Evolutionary conservation across 768 basidiomycete genomes (phyloP).

Genomic region (Xerocomellus intermedius): DNA sequence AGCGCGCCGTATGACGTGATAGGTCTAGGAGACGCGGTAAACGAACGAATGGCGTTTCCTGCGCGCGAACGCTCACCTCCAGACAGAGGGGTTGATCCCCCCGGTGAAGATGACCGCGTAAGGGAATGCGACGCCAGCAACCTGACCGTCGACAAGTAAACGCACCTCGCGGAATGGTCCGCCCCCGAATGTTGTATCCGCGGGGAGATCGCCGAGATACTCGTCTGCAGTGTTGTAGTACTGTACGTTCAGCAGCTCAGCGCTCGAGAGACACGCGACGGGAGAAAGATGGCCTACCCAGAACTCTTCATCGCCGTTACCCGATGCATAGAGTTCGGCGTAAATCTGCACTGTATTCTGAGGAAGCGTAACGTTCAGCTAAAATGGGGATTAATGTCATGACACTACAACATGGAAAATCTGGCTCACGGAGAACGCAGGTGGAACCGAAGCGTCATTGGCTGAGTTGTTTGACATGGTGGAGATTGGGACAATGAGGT

Average conservation of each 20-base stretch:
- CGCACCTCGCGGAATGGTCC: conserved; percentile 67
- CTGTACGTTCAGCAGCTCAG: conserved; percentile 33
- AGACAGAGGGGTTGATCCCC: conserved; percentile 64
- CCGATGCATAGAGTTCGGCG: conserved; percentile 72
- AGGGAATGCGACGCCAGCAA: conserved; percentile 59
- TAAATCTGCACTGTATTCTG: conserved; percentile 64
- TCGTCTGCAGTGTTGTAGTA: conserved; percentile 67
- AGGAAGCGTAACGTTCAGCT: conserved; percentile 71
- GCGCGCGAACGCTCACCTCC: conserved; percentile 49
- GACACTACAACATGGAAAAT: background rate
- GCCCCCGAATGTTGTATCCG: conserved; percentile 42
- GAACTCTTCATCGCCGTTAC: conserved; percentile 68
- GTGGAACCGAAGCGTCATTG: conserved; percentile 75
- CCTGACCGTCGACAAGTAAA: conserved; percentile 51
- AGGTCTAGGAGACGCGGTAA: conserved; percentile 41
- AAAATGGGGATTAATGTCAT: background rate
- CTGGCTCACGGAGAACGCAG: conserved; percentile 58
- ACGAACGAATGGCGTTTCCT: background rate
- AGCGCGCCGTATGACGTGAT: conserved; percentile 76
- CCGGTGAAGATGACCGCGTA: conserved; percentile 71
- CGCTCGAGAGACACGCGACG: background rate
- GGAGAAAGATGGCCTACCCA: conserved; percentile 51
- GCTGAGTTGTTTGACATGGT: conserved; percentile 61
- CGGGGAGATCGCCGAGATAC: conserved; percentile 55
- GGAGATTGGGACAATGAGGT: conserved; percentile 68